Evolutionary conservation across 371 early-diverging fungal species (phyloP), one percentile per base, ranked within the genome.

Genomic region (Mortierella sp.): DNA sequence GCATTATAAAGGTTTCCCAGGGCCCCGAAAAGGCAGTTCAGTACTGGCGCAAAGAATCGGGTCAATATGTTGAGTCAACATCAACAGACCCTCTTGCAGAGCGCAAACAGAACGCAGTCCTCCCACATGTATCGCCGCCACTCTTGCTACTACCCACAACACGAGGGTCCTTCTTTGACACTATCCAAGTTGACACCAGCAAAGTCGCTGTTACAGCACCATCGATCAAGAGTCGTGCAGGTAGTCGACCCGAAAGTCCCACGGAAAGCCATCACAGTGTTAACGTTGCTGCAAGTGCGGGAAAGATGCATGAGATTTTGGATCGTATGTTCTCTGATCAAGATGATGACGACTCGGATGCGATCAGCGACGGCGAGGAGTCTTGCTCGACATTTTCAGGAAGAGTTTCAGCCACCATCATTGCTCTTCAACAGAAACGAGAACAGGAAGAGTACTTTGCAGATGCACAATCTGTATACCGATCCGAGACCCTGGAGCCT

Each of bases 1-100:
- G 65, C 0, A 65, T 71, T 31, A 34, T 80, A 28, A 80, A 80
- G 51, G 71, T 80, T 26, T 75, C 81, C 26, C 74, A 75, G 58
- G 81, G 81, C 13, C 81, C 81, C 5, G 81, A 80, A 43, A 80
- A 80, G 66, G 62, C 81, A 1, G 75, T 80, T 8, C 81, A 80
- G 45, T 80, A 80, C 53, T 80, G 81, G 81, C 71, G 66, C 43
- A 80, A 75, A 43, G 72, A 71, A 12, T 74, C 81, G 3, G 81
- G 81, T 12, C 81, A 75, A 37, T 75, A 80, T 35, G 69, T 75
- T 1, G 75, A 59, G 26, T 68, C 81, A 0, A 42, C 19, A 6
- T 26, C 56, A 3, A 54, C 53, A 0, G 56, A 61, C 3, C 29
- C 68, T 1, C 2, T 34, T 37, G 17, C 34, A 19, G 70, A 70